A percentile compares a stretch with the other conserved stretches of the same genome.
Evolutionary conservation across 2,329 filamentous ascomycete genomes (phyloP).

Genomic region (Emericellopsis atlantica): DNA sequence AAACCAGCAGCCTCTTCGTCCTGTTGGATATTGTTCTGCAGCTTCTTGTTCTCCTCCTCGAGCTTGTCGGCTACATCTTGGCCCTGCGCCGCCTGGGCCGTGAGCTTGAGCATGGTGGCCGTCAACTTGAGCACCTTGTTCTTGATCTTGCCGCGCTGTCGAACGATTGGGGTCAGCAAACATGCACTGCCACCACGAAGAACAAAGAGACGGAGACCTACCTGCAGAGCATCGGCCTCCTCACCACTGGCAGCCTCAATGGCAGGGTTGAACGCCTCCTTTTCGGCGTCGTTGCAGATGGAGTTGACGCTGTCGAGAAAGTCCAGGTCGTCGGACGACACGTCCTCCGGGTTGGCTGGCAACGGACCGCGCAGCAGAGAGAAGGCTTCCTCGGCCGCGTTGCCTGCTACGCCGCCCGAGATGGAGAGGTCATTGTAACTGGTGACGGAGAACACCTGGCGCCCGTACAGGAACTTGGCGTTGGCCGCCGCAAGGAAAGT

Average conservation of each 20-base stretch:
- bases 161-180: background rate
- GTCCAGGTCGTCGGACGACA: conserved; percentile 31
- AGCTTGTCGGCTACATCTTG: conserved; percentile 29
- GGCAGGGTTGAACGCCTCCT: conserved; percentile 38
- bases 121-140: conserved; percentile 48
- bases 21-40: conserved; percentile 37
- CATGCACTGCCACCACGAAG: too few species aligned
- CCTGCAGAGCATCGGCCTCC: conserved; percentile 33
- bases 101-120: conserved; percentile 35
- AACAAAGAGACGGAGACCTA: conserved; percentile 5
- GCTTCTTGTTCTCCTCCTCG: conserved; percentile 33
- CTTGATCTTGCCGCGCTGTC: conserved; percentile 41
- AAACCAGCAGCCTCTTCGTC: conserved; percentile 32
- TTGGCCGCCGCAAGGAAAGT: background rate
- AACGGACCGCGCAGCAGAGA: conserved; percentile 19
- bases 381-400: conserved; percentile 27
- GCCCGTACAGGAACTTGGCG: background rate
- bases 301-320: conserved; percentile 36
- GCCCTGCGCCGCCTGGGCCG: conserved; percentile 37
- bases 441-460: conserved; percentile 16
- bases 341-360: conserved; percentile 25
- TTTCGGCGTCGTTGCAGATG: conserved; percentile 40
- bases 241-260: conserved; percentile 32
- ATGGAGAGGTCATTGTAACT: conserved; percentile 33
- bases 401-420: conserved; percentile 30